phyloP scores from a whole-genome alignment of 2,329 filamentous ascomycete species.

The Aspergillus sp. region DNA sequence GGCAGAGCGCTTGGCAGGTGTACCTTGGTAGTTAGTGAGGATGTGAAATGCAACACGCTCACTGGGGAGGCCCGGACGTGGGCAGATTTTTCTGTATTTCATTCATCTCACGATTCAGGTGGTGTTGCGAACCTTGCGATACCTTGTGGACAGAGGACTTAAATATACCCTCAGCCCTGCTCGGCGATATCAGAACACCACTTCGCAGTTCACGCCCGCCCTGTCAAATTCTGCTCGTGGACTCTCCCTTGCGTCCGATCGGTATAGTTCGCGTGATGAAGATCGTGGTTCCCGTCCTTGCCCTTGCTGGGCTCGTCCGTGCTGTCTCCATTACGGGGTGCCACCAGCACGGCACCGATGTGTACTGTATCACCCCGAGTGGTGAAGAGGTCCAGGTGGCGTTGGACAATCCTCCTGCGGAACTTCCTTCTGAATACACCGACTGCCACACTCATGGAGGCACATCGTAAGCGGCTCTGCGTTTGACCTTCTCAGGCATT shows the following conservation, averaged over 20 bases:
- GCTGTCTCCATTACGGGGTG: conserved; percentile 54
- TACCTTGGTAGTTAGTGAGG: conserved; percentile 22
- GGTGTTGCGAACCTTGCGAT: neutral
- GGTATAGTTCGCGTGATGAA: conserved; percentile 1
- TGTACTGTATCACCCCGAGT: conserved; percentile 35
- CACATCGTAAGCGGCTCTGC: conserved; percentile 49
- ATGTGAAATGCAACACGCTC: conserved; percentile 2
- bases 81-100: neutral
- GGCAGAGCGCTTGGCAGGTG: conserved; percentile 22
- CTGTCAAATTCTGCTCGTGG: neutral
- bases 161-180: conserved; percentile 1
- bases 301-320: conserved; percentile 16
- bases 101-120: neutral
- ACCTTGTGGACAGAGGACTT: conserved; percentile 4
- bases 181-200: neutral
- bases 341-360: conserved; percentile 46
- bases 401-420: conserved; percentile 53
- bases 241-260: neutral
- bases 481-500: neutral
- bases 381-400: conserved; percentile 40
- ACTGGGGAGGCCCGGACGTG: neutral
- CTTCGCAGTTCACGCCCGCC: neutral
- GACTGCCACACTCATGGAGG: conserved; percentile 63
- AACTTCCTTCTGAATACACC: conserved; percentile 61
- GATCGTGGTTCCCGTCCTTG: conserved; percentile 4